phyloP scores from a whole-genome alignment of 2,329 filamentous ascomycete species.

The Colletotrichum sp. region DNA sequence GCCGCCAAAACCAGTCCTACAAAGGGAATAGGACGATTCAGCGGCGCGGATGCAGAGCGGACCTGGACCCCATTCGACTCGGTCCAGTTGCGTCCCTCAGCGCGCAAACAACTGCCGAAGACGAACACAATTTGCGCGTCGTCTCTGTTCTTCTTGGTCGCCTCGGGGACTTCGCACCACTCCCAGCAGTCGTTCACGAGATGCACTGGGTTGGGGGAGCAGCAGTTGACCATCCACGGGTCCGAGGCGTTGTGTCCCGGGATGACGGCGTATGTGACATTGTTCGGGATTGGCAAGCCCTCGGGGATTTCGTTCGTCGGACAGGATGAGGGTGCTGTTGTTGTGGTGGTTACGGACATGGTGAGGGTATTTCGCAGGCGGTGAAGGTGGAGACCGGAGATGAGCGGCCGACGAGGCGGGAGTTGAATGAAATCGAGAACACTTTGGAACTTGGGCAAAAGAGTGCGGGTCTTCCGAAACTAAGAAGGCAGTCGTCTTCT shows the following conservation, averaged over 20 bases:
- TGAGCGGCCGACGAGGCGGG: not conserved
- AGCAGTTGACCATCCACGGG: not conserved
- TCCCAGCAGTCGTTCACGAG: not conserved
- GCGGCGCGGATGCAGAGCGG: not conserved
- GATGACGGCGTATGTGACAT: not conserved
- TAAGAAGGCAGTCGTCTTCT: not conserved
- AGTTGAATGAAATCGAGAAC: not conserved
- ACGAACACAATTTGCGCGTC: not conserved
- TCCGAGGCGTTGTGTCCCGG: not conserved
- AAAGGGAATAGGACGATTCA: not conserved
- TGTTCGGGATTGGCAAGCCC: not conserved
- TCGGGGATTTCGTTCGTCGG: not conserved
- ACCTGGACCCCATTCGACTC: not conserved
- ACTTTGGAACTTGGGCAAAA: not conserved
- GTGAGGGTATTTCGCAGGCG: too few species aligned
- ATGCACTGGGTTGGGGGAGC: not conserved
- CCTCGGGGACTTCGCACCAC: not conserved
- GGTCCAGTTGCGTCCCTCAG: not conserved
- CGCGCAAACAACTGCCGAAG: not conserved
- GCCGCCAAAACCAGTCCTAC: not conserved
- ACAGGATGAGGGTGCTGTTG: not conserved
- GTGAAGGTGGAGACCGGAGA: not conserved
- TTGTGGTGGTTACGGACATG: not conserved
- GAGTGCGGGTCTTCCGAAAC: rapidly evolving
- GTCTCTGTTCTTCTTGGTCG: not conserved